These are phyloP conservation scores for Cerioporus squamosus DNA, from an alignment of 1,284 basidiomycete species.

Conservation along the genomic window DNA sequence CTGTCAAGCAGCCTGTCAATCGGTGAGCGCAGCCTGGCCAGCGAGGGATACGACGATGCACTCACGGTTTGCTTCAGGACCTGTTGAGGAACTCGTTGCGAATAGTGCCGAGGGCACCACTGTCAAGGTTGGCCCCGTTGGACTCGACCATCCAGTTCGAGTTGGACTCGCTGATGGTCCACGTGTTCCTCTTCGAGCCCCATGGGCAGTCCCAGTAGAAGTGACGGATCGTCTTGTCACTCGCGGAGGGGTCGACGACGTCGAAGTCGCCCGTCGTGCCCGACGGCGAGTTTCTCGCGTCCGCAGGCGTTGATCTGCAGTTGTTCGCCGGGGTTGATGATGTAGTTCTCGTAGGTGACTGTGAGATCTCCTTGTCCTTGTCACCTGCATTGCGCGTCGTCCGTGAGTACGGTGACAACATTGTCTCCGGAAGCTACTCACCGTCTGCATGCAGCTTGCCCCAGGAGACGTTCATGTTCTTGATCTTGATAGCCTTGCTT, in stretches of 20 bases:
- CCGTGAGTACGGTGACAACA: not conserved
- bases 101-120: slow-evolving; percentile 5
- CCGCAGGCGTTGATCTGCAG: not conserved
- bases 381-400: not conserved
- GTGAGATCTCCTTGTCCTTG: not conserved
- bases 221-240: not conserved
- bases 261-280: slow-evolving; percentile 2
- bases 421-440: not conserved
- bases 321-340: not conserved
- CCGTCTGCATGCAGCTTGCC: not conserved
- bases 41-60: no score
- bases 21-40: no score
- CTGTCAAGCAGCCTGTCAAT: no score
- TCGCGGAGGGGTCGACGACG: slow-evolving; percentile 1
- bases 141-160: not conserved
- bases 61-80: no score
- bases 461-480: not conserved
- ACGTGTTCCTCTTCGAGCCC: not conserved
- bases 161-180: not conserved
- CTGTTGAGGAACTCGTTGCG: not conserved
- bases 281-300: not conserved
- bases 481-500: not conserved
- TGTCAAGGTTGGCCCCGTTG: slow-evolving; percentile 2
- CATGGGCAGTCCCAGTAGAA: slow-evolving; percentile 9
- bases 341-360: not conserved